Percentiles rank a stretch among this genome's conserved stretches.
Conservation (phyloP, 352 stramenopile genomes). For the Phytophthora hibernalis region DNA sequence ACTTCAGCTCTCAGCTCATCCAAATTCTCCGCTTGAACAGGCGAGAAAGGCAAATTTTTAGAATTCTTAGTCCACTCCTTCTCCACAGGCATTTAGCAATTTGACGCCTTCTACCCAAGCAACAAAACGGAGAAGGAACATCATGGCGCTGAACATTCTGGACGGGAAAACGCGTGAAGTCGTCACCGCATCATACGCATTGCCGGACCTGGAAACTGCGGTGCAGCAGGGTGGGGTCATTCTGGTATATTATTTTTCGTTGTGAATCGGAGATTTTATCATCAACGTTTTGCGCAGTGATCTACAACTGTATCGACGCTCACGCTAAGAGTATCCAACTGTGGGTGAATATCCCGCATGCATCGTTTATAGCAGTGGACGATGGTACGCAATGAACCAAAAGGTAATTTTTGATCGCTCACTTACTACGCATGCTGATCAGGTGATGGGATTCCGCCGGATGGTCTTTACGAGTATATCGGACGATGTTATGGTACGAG, state of each 20-base stretch:
- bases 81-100: conserved; percentile 14
- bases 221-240: conserved; percentile 69
- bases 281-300: conserved; percentile 36
- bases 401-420: neutral
- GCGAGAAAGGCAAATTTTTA: conserved; percentile 35
- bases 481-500: conserved; percentile 53
- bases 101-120: conserved; percentile 4
- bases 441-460: conserved; percentile 71
- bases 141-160: conserved; percentile 39
- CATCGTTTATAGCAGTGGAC: conserved; percentile 71
- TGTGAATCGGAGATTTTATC: neutral
- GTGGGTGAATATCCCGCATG: conserved; percentile 45
- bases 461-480: conserved; percentile 57
- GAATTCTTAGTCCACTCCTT: conserved; percentile 4
- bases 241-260: neutral
- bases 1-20: neutral
- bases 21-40: neutral
- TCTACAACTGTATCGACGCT: conserved; percentile 83
- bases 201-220: conserved; percentile 64
- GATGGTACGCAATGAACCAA: conserved; percentile 51
- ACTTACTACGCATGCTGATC: neutral
- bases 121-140: conserved; percentile 8
- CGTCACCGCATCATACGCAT: conserved; percentile 61
- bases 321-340: conserved; percentile 55
- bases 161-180: conserved; percentile 50